phyloP scores from a whole-genome alignment of 129 eudicot genomes.

The Tagetes patula region DNA sequence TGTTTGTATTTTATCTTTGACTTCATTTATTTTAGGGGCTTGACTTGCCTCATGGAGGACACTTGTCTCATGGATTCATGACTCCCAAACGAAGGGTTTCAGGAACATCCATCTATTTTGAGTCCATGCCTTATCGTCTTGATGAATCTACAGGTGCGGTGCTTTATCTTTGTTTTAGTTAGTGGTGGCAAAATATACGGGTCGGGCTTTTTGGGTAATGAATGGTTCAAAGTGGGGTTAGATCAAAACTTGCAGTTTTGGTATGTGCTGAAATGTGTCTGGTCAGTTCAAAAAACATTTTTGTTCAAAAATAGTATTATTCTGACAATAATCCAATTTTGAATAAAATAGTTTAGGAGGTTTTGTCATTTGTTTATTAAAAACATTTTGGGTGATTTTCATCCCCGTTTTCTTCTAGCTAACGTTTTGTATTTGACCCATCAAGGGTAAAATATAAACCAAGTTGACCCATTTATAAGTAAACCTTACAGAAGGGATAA shows the following conservation, averaged over 20 bases:
- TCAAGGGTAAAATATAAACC: background rate
- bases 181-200: background rate
- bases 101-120: conserved; percentile 90
- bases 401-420: background rate
- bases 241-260: background rate
- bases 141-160: conserved; percentile 80
- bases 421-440: background rate
- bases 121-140: conserved; percentile 91
- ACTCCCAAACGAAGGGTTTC: conserved; percentile 91
- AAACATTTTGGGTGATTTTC: background rate
- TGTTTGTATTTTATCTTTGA: background rate
- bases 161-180: conserved; percentile 9
- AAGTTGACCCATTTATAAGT: background rate
- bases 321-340: background rate
- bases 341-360: background rate
- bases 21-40: conserved; percentile 51
- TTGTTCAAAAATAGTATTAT: background rate
- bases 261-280: background rate
- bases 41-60: conserved; percentile 97
- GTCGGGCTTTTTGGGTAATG: background rate
- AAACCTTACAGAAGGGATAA: background rate
- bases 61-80: conserved; percentile 92
- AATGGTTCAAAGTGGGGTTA: background rate
- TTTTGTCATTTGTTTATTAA: background rate
- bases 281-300: background rate